phyloP scores from a whole-genome alignment of 2,329 filamentous ascomycete species.

The Fusarium tupiense region DNA sequence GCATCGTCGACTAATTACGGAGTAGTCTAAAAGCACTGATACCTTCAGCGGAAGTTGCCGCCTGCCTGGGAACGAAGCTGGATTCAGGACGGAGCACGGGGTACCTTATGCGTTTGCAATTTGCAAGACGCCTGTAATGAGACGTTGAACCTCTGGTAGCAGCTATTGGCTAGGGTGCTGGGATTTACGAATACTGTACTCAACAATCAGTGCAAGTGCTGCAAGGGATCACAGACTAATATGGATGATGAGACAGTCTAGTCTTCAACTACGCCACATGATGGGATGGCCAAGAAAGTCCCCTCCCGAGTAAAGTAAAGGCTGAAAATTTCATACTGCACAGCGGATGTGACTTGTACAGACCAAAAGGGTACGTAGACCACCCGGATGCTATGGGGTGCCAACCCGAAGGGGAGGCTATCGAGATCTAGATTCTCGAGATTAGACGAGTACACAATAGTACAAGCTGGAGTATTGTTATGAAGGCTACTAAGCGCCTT shows the following conservation, averaged over 20 bases:
- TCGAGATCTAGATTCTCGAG: conserved; percentile 33
- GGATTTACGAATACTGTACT: not conserved
- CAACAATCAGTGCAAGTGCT: not conserved
- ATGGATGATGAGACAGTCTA: conserved; percentile 11
- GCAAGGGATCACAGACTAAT: not conserved
- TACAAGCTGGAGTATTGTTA: not conserved
- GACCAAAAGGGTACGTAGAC: not conserved
- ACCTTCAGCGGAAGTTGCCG: conserved; percentile 10
- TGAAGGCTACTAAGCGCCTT: not conserved
- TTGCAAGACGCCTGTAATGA: conserved; percentile 9
- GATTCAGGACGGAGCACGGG: not conserved
- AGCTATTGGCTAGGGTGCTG: not conserved
- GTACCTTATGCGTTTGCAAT: not conserved
- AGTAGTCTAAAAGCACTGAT: not conserved
- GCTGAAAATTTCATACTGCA: not conserved
- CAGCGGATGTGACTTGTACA: not conserved
- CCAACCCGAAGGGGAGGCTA: conserved; percentile 2
- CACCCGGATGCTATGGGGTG: not conserved
- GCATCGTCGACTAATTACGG: not conserved
- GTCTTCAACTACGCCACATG: conserved; percentile 1
- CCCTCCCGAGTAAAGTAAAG: not conserved
- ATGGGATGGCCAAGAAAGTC: not conserved
- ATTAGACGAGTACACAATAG: conserved; percentile 18
- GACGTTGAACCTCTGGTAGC: not conserved
- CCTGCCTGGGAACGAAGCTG: not conserved